Evolutionary conservation across 306 rosid species (phyloP).

Genomic region (Acacia melanoxylon): DNA sequence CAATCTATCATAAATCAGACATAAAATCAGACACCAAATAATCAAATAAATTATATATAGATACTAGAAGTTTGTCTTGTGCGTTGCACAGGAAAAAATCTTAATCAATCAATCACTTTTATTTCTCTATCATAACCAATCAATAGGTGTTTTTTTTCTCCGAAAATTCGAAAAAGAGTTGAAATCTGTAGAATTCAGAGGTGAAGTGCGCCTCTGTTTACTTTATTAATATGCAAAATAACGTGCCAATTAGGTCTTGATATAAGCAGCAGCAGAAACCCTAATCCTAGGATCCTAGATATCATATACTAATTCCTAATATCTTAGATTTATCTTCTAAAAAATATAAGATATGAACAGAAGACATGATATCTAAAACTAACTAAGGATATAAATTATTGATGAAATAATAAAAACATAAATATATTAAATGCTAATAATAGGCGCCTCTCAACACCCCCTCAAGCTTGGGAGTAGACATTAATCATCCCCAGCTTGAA

Average conservation of each 20-base stretch:
- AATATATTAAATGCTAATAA: no score
- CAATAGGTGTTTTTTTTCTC: neutral
- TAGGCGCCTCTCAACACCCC: no score
- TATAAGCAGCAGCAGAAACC: neutral
- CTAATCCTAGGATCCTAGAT: neutral
- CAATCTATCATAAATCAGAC: conserved; percentile 49
- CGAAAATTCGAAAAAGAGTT: no score
- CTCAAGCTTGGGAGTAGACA: no score
- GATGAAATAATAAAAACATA: neutral
- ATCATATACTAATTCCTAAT: neutral
- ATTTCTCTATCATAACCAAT: neutral
- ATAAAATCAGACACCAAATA: conserved; percentile 20
- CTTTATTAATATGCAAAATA: neutral
- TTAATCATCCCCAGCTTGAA: no score
- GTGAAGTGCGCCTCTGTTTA: neutral
- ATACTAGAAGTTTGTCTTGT: neutral
- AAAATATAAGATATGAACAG: neutral
- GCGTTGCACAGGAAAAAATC: neutral
- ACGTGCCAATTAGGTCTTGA: neutral
- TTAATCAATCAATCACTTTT: neutral
- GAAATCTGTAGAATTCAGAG: neutral
- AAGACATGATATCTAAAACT: neutral
- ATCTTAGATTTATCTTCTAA: no score
- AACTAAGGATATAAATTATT: neutral
- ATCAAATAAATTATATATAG: neutral